Percentiles rank a stretch among this genome's conserved stretches.
Evolutionary conservation across 1,284 basidiomycete genomes (phyloP).

Genomic region (Pterulicium gracile): DNA sequence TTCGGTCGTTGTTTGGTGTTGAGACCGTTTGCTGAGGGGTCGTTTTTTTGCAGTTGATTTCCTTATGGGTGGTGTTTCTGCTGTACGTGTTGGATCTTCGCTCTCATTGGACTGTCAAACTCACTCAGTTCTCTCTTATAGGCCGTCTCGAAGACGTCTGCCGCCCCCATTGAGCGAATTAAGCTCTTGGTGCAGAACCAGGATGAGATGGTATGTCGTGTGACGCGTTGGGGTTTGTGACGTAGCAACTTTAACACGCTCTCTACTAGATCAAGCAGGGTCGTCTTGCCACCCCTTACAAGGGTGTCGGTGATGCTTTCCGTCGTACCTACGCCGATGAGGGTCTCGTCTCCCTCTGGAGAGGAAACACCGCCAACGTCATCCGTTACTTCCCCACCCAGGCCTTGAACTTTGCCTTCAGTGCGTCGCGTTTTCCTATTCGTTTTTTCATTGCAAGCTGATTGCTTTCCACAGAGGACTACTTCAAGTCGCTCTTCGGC

Average conservation of each 20-base stretch:
- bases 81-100: constrained; percentile 40
- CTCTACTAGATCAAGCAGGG: constrained; percentile 83
- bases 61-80: constrained; percentile 89
- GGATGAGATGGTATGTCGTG: constrained; percentile 70
- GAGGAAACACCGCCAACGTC: constrained; percentile 96
- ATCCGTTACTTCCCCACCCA: constrained; percentile 98
- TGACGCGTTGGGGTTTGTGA: constrained; percentile 4
- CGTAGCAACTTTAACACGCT: constrained; percentile 17
- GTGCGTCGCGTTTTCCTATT: neutral
- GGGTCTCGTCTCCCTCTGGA: constrained; percentile 85
- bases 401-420: constrained; percentile 90
- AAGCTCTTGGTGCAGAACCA: constrained; percentile 98
- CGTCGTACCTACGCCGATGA: constrained; percentile 83
- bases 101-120: neutral
- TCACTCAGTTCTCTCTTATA: constrained; percentile 20
- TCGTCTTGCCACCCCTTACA: constrained; percentile 86
- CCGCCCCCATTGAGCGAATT: constrained; percentile 98
- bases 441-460: neutral
- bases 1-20: constrained; percentile 4
- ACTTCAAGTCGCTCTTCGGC: constrained; percentile 92
- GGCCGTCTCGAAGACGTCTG: constrained; percentile 96
- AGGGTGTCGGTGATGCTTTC: constrained; percentile 86
- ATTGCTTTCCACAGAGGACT: constrained; percentile 60
- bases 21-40: constrained; percentile 24
- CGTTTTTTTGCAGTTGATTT: constrained; percentile 56